Evolutionary conservation across 352 stramenopile genomes (phyloP).

Genomic region (Pythium vanterpoolii): DNA sequence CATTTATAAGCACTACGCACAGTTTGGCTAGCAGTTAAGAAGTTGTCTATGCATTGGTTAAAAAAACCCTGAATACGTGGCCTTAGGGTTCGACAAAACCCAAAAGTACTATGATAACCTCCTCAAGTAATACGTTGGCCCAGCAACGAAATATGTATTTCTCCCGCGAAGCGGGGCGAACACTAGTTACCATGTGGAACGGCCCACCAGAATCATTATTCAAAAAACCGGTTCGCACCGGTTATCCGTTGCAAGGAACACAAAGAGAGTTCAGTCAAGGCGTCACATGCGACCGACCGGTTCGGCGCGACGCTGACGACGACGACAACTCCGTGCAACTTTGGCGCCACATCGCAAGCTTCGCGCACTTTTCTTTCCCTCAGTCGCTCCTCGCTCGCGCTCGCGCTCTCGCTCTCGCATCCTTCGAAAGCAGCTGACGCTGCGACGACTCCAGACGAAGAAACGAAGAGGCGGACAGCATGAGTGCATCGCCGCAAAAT

Average conservation of each 20-base stretch:
- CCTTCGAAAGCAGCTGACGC: not conserved
- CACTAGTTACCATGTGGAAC: too few relatives aligned
- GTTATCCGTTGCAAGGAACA: not conserved
- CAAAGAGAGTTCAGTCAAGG: not conserved
- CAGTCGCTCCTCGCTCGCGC: not conserved
- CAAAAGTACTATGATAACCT: too few relatives aligned
- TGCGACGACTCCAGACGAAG: not conserved
- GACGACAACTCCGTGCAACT: not conserved
- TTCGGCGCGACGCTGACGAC: not conserved
- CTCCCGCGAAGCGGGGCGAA: too few relatives aligned
- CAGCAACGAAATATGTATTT: too few relatives aligned
- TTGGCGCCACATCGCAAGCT: conserved; percentile 5
- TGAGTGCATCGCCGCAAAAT: conserved; percentile 46
- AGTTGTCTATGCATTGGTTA: too few relatives aligned
- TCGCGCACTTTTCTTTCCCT: not conserved
- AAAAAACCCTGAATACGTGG: too few relatives aligned
- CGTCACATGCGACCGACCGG: not conserved
- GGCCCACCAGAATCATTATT: too few relatives aligned
- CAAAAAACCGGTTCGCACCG: not conserved
- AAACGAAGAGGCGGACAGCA: conserved; percentile 19
- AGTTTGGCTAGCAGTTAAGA: too few relatives aligned
- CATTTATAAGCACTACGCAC: too few relatives aligned
- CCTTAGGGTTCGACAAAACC: too few relatives aligned
- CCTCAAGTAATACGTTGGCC: too few relatives aligned
- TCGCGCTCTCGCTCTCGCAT: not conserved